A percentile compares a stretch with the other conserved stretches of the same genome.
Evolutionary conservation across 2,329 filamentous ascomycete species (phyloP).

Genomic region (Fusarium buharicum): DNA sequence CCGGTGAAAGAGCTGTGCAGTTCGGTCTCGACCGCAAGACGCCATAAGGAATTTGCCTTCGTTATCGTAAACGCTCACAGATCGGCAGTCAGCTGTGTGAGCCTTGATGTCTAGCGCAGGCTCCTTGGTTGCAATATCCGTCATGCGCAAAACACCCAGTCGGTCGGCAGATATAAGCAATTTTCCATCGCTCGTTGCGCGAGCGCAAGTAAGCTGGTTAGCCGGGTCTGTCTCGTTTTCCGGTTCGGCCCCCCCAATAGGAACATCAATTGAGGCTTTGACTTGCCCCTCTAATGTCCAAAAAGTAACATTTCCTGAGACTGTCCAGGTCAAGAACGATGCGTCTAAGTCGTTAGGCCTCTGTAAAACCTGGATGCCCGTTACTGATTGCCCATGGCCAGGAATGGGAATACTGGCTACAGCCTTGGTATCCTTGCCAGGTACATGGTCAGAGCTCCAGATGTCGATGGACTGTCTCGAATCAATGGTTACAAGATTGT

Average conservation of each 20-base stretch:
- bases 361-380: slow-evolving; percentile 77
- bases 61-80: slow-evolving; percentile 77
- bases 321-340: slow-evolving; percentile 90
- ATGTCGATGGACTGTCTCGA: slow-evolving; percentile 79
- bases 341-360: slow-evolving; percentile 70
- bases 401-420: slow-evolving; percentile 66
- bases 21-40: slow-evolving; percentile 87
- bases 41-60: slow-evolving; percentile 74
- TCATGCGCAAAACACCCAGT: slow-evolving; percentile 80
- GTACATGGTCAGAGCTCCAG: slow-evolving; percentile 60
- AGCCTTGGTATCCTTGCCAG: slow-evolving; percentile 52
- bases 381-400: slow-evolving; percentile 71
- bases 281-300: slow-evolving; percentile 81
- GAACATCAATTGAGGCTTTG: slow-evolving; percentile 71
- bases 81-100: slow-evolving; percentile 85
- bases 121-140: slow-evolving; percentile 70
- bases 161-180: slow-evolving; percentile 86
- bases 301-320: slow-evolving; percentile 80
- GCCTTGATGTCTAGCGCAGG: slow-evolving; percentile 81
- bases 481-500: slow-evolving; percentile 80
- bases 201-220: slow-evolving; percentile 70
- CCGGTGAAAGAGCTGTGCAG: slow-evolving; percentile 86
- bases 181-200: slow-evolving; percentile 68
- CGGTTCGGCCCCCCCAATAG: slow-evolving; percentile 70
- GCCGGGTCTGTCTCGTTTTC: slow-evolving; percentile 61